Evolutionary conservation across 805 yeast genomes (phyloP).

Genomic region (Lachancea nothofagi): DNA sequence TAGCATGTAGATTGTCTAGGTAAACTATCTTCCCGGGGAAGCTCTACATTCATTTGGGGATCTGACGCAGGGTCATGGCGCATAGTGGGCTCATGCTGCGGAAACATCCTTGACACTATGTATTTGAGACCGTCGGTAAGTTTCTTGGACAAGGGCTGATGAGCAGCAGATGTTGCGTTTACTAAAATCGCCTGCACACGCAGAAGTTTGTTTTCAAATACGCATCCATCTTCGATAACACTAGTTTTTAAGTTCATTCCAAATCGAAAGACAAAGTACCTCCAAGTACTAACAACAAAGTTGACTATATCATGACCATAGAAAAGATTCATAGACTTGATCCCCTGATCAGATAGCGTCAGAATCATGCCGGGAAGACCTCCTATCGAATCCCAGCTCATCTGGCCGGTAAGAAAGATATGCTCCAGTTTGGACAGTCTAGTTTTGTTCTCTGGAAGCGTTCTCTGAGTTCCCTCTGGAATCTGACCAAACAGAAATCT

Average conservation of each 20-base stretch:
- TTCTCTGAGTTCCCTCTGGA: constrained; percentile 83
- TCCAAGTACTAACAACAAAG: constrained; percentile 72
- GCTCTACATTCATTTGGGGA: constrained; percentile 33
- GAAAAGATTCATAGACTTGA: constrained; percentile 47
- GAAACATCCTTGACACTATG: constrained; percentile 52
- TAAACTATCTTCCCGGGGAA: constrained; percentile 24
- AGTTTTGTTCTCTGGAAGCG: constrained; percentile 54
- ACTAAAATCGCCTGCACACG: constrained; percentile 35
- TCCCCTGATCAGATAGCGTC: constrained; percentile 75
- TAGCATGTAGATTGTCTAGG: constrained; percentile 49
- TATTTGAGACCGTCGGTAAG: constrained; percentile 15
- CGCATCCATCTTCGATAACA: constrained; percentile 19
- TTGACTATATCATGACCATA: constrained; percentile 45
- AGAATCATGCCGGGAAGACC: constrained; percentile 88
- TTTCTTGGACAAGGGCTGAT: constrained; percentile 4
- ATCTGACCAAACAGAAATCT: constrained; percentile 68
- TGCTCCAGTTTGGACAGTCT: constrained; percentile 53
- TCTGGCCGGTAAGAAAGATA: constrained; percentile 72
- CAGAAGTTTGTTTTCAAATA: constrained; percentile 34
- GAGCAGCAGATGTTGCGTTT: background rate
- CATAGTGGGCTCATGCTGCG: constrained; percentile 38
- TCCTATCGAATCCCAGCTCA: constrained; percentile 75
- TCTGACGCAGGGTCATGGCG: constrained; percentile 36
- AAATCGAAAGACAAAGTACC: constrained; percentile 77
- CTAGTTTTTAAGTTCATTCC: constrained; percentile 48